phyloP scores from a whole-genome alignment of 164 flowering plant genomes.

The Taxillus chinensis region DNA sequence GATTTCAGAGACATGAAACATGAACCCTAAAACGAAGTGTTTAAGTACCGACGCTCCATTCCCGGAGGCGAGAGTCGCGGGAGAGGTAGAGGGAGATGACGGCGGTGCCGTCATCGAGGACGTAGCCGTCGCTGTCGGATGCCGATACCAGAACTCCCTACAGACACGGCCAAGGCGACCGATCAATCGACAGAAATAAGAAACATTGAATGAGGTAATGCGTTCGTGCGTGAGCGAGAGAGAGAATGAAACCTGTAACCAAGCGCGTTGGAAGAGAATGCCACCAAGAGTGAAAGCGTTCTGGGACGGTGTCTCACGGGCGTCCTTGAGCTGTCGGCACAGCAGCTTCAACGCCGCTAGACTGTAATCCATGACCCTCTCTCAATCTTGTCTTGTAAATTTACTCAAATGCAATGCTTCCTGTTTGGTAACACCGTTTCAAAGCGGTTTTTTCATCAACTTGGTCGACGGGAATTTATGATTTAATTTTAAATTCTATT shows the following conservation, averaged over 20 bases:
- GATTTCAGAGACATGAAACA: not conserved
- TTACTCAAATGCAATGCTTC: too few species aligned
- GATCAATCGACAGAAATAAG: too few species aligned
- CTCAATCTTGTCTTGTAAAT: too few species aligned
- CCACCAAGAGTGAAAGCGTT: slow-evolving; percentile 44
- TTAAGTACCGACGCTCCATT: slow-evolving; percentile 46
- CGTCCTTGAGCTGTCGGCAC: slow-evolving; percentile 48
- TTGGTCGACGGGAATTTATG: too few species aligned
- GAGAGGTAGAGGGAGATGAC: slow-evolving; percentile 41
- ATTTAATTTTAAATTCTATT: too few species aligned
- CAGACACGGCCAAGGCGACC: not conserved
- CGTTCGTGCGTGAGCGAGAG: not conserved
- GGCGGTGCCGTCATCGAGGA: slow-evolving; percentile 77
- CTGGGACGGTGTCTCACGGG: slow-evolving; percentile 29
- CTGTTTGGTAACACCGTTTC: too few species aligned
- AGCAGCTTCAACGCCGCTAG: slow-evolving; percentile 73
- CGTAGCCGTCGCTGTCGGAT: slow-evolving; percentile 17
- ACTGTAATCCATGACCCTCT: slow-evolving; percentile 60
- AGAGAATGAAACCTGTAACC: slow-evolving; percentile 55
- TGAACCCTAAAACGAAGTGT: too few species aligned
- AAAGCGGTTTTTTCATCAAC: too few species aligned
- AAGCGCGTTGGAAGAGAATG: slow-evolving; percentile 87
- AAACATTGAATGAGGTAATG: too few species aligned
- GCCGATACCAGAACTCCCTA: slow-evolving; percentile 69
- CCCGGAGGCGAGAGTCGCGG: slow-evolving; percentile 37